Evolutionary conservation across 768 basidiomycete species (phyloP).

Genomic region (Mycena vulgaris): DNA sequence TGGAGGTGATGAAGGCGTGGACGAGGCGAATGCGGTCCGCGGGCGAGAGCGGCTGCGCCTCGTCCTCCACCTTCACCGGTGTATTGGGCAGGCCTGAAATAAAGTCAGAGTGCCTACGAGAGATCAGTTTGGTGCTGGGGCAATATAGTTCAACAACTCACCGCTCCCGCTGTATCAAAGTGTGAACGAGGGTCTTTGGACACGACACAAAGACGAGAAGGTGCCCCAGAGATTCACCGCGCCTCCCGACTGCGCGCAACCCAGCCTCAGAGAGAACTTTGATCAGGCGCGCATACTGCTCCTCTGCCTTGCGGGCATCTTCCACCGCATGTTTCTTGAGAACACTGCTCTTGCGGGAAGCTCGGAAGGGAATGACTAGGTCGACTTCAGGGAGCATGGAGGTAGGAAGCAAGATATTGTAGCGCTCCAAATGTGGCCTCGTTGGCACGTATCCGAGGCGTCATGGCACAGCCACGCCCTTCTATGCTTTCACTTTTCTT

Average conservation of each 20-base stretch:
- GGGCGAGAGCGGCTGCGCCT: slow-evolving; percentile 67
- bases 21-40: slow-evolving; percentile 89
- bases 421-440: not conserved
- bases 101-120: slow-evolving; percentile 79
- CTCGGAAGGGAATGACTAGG: slow-evolving; percentile 80
- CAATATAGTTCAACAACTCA: slow-evolving; percentile 59
- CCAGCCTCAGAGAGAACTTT: slow-evolving; percentile 73
- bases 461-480: too few relatives aligned
- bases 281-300: slow-evolving; percentile 78
- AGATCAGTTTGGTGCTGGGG: too few relatives aligned
- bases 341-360: slow-evolving; percentile 61
- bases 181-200: slow-evolving; percentile 70
- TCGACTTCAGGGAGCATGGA: slow-evolving; percentile 74
- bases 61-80: slow-evolving; percentile 61
- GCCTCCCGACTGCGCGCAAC: slow-evolving; percentile 79
- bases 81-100: slow-evolving; percentile 79
- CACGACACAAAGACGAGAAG: slow-evolving; percentile 85
- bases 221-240: slow-evolving; percentile 84
- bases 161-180: slow-evolving; percentile 83
- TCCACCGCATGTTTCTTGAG: slow-evolving; percentile 76
- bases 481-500: too few relatives aligned
- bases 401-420: not conserved
- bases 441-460: too few relatives aligned
- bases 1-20: slow-evolving; percentile 79
- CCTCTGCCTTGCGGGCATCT: slow-evolving; percentile 74